Conservation (phyloP, 192 early-diverging fungal species). For the Diversispora epigaea region DNA sequence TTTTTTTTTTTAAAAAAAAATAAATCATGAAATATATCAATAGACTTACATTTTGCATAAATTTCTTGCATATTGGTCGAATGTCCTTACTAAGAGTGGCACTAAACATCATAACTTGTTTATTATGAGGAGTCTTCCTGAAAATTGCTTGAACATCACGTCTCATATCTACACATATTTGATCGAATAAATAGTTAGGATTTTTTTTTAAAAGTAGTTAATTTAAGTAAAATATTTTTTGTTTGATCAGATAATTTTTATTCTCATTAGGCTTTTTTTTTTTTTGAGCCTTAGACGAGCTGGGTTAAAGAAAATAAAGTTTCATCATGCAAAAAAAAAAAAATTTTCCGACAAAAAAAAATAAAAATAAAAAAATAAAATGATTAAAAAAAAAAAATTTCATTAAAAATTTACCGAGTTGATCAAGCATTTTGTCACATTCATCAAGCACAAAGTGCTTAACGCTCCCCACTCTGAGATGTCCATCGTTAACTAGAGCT, state of each 20-base stretch:
- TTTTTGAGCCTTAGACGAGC: conserved; percentile 65
- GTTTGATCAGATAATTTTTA: conserved; percentile 34
- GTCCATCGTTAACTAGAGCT: conserved; percentile 81
- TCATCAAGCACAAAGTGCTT: conserved; percentile 99
- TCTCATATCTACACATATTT: conserved; percentile 78
- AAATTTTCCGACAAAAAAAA: neutral
- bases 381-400: no score
- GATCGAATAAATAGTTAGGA: neutral
- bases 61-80: conserved; percentile 92
- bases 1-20: conserved; percentile 23
- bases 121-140: conserved; percentile 88
- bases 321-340: conserved; percentile 33
- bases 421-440: conserved; percentile 97
- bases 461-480: conserved; percentile 76
- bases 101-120: conserved; percentile 99
- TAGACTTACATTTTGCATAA: conserved; percentile 86
- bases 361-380: neutral
- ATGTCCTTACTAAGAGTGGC: conserved; percentile 94
- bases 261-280: conserved; percentile 44
- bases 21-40: neutral
- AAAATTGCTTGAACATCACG: conserved; percentile 97
- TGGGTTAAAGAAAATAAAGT: conserved; percentile 66
- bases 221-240: neutral
- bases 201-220: neutral
- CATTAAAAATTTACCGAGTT: conserved; percentile 64